A percentile compares a stretch with the other conserved stretches of the same genome.
These are phyloP conservation scores for Mycogone perniciosa DNA, from an alignment of 2,329 filamentous ascomycete genomes.

Conservation along the genomic window DNA sequence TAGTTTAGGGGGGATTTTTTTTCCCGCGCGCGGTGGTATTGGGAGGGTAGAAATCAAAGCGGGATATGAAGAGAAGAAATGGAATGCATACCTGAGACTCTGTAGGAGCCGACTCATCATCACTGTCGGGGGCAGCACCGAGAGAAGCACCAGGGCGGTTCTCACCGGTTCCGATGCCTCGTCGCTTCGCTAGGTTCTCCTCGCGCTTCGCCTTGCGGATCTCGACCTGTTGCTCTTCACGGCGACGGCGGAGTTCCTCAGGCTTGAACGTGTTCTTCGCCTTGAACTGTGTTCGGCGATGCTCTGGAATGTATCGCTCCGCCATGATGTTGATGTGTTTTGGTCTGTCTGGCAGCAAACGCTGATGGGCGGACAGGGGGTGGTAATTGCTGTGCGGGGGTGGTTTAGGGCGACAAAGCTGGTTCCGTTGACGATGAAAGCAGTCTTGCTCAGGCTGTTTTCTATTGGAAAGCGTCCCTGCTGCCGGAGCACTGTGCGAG, in stretches of 20 bases:
- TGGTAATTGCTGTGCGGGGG: conserved; percentile 22
- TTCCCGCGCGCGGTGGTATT: background rate
- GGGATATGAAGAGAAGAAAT: conserved; percentile 14
- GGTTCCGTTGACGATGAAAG: conserved; percentile 6
- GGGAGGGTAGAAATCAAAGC: background rate
- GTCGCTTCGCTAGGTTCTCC: conserved; percentile 96
- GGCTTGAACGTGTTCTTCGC: conserved; percentile 99
- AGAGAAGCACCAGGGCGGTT: conserved; percentile 74
- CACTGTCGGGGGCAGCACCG: conserved; percentile 87
- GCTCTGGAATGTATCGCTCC: conserved; percentile 98
- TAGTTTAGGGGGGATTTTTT: background rate
- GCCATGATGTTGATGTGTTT: conserved; percentile 63
- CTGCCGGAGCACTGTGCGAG: conserved; percentile 6
- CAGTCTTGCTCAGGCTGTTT: conserved; percentile 1
- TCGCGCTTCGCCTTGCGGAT: conserved; percentile 98
- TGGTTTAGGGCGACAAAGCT: conserved; percentile 7
- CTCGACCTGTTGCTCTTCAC: conserved; percentile 98
- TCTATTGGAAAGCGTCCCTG: conserved; percentile 5
- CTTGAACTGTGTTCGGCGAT: conserved; percentile 99
- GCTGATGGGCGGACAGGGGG: conserved; percentile 12
- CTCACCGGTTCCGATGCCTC: conserved; percentile 82
- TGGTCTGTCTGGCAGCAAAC: conserved; percentile 11
- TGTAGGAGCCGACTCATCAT: conserved; percentile 91
- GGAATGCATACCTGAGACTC: conserved; percentile 75
- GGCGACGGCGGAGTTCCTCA: conserved; percentile 94